Base-by-base conservation (phyloP, 352 stramenopile species). In the Pythium volutum region DNA sequence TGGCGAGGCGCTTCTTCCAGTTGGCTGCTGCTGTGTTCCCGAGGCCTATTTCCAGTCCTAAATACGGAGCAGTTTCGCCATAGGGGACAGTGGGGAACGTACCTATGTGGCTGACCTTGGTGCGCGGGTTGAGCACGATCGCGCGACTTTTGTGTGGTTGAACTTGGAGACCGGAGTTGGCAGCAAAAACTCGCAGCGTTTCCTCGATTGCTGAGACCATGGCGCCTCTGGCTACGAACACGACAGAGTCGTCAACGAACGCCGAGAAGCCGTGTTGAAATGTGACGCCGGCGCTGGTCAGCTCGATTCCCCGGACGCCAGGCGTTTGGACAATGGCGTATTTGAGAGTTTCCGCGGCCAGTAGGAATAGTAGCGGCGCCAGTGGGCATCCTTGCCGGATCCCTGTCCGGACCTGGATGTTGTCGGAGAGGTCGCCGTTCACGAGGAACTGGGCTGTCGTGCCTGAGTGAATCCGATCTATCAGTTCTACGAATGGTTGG, bases 341-440 rank as follows among this genome's bases (percentile, higher is more conserved):
- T 15, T 59, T 53, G 0, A 76, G 58, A 0, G 58, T 49, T 20
- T 76, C 64, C 3, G 61, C 48, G 10, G 60, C 69, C 0, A 76
- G 29, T 4, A 76, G 43, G n/a, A 76, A 76, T 2, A 73, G 50
- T 2, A 76, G 38, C 0, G 64, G 65, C 31, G 70, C 70, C 0
- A 74, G 34, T 7, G 66, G 66, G 34, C 62, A 77, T 0, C 64
- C 59, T 43, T 72, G 70, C 4, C 62, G 48, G 6, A 77, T 74
- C 1, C 62, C 70, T 1, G 62, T 69, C 0, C 2, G 12, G 0
- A 72, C 59, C 3, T 11, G 8, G 2, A 49, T 3, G 12, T 20
- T 7, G 4, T 14, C 0, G 2, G 59, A 73, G 2, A 66, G 41
- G 1, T 72, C 60, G 0, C 59, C 48, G 36, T 70, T 70, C 0